Evolutionary conservation across 1,284 basidiomycete genomes (phyloP).

Genomic region (Ustilago xerochloae): DNA sequence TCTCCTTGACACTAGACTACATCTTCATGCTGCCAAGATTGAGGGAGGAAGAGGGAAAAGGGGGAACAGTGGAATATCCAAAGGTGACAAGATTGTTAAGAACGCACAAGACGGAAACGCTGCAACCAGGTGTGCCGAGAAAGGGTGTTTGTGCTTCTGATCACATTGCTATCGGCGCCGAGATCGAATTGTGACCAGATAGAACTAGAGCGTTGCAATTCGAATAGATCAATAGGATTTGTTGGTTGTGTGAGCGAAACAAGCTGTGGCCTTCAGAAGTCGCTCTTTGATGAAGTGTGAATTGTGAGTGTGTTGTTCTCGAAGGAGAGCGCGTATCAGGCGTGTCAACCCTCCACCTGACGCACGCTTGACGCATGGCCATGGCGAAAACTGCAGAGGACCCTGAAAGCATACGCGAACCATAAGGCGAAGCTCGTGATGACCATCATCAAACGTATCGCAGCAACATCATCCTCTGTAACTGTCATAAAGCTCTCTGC

Average conservation of each 20-base stretch:
- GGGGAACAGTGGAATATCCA: constrained; percentile 57
- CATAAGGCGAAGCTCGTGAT: not conserved
- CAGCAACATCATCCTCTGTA: not conserved
- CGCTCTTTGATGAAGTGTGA: not conserved
- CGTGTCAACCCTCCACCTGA: not conserved
- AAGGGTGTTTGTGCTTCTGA: constrained; percentile 84
- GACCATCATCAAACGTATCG: not conserved
- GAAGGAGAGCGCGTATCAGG: not conserved
- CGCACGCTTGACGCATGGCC: not conserved
- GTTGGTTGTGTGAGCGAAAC: no score
- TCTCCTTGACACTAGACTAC: constrained; percentile 74
- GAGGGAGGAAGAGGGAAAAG: not conserved
- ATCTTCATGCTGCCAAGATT: constrained; percentile 74
- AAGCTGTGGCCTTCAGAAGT: no score
- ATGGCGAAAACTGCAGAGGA: not conserved
- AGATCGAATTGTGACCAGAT: constrained; percentile 39
- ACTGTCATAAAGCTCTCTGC: not conserved
- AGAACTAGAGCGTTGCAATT: not conserved
- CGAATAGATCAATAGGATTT: not conserved
- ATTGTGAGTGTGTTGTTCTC: not conserved
- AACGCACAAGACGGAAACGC: constrained; percentile 75
- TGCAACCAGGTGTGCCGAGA: constrained; percentile 82
- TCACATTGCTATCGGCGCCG: constrained; percentile 79
- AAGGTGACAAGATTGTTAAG: constrained; percentile 75
- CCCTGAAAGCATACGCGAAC: not conserved